Evolutionary conservation across 139 green algal species (phyloP).

Genomic region (Chlorella ohadii): DNA sequence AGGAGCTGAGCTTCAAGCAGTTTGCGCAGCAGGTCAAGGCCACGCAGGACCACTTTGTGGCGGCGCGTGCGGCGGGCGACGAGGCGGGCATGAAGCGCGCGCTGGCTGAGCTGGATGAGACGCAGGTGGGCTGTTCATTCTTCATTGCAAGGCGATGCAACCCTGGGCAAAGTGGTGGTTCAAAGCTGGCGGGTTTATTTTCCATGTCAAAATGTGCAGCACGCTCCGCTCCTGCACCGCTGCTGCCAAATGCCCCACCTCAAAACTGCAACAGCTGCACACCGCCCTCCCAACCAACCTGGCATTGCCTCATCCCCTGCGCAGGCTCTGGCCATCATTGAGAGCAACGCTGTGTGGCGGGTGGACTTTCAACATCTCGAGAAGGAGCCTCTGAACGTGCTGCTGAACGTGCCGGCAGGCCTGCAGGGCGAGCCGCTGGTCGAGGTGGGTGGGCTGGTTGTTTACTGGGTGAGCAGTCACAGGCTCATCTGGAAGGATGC

Average conservation of each 20-base stretch:
- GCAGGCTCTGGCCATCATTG: neutral
- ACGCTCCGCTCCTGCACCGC: no score
- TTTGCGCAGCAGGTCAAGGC: neutral
- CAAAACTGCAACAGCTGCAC: no score
- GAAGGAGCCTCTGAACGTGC: conserved; percentile 39
- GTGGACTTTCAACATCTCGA: conserved; percentile 39
- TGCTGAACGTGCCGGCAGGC: conserved; percentile 44
- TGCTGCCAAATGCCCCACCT: no score
- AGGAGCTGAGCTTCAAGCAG: neutral
- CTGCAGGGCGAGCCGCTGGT: conserved; percentile 29
- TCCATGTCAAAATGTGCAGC: no score
- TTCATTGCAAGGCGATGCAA: no score
- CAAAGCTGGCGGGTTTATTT: no score
- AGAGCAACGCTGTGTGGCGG: conserved; percentile 2
- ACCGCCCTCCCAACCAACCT: neutral
- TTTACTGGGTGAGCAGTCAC: no score
- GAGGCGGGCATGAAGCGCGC: conserved; percentile 12
- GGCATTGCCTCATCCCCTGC: no score
- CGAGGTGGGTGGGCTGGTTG: neutral
- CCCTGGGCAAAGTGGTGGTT: no score
- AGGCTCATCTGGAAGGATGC: no score
- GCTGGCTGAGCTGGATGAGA: conserved; percentile 53
- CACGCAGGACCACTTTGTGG: conserved; percentile 51
- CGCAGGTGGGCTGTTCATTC: conserved; percentile 29
- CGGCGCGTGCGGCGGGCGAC: conserved; percentile 27